Conservation (phyloP, 768 basidiomycete species). For the Galerina marginata region DNA sequence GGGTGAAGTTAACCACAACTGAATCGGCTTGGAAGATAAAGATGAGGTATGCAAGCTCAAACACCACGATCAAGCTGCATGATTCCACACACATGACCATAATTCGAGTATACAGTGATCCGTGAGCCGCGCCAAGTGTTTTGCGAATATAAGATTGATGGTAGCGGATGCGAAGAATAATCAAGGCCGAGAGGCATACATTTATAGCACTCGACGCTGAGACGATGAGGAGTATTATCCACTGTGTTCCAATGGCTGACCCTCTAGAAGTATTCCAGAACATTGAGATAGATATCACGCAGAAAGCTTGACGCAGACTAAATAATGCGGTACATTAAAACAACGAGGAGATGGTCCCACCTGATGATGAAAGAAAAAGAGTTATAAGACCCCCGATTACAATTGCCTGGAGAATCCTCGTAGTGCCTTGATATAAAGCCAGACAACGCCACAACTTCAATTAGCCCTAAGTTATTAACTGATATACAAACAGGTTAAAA, state of each 20-base stretch:
- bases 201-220: background rate
- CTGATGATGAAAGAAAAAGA: background rate
- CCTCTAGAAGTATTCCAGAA: too few species aligned
- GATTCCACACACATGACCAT: background rate
- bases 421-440: background rate
- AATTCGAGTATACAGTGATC: background rate
- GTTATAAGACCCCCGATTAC: background rate
- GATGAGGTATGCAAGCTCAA: background rate
- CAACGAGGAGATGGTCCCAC: background rate
- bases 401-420: background rate
- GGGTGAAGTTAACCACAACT: too few species aligned
- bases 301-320: background rate
- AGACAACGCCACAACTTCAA: conserved; percentile 1
- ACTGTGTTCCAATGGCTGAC: background rate
- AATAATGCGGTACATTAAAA: background rate
- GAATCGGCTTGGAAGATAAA: background rate
- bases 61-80: background rate
- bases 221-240: background rate
- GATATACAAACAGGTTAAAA: too few species aligned
- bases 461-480: too few species aligned
- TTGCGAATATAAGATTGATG: background rate
- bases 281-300: background rate
- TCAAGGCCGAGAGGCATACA: background rate
- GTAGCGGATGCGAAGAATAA: background rate
- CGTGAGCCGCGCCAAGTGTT: background rate